Percentiles rank a stretch among this genome's conserved stretches.
phyloP scores from a whole-genome alignment of 2,329 filamentous ascomycete species.

The Fusarium sp. region DNA sequence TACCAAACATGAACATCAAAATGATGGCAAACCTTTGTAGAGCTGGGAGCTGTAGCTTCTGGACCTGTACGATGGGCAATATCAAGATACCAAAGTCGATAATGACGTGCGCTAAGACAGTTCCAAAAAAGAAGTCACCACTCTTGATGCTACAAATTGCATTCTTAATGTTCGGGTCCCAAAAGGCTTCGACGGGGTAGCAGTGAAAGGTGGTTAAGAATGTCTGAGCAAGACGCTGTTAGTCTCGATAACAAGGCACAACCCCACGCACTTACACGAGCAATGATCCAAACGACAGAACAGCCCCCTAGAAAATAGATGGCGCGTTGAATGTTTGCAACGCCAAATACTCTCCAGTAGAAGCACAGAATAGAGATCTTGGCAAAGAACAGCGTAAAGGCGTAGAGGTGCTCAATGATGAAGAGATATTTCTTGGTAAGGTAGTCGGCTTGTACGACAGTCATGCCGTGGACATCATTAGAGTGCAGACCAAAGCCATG shows the following conservation, averaged over 20 bases:
- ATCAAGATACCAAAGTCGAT: slow-evolving; percentile 48
- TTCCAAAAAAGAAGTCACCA: slow-evolving; percentile 28
- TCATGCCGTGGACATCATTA: slow-evolving; percentile 19
- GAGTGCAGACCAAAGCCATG: slow-evolving; percentile 37
- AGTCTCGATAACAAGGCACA: not conserved
- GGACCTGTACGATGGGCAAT: slow-evolving; percentile 45
- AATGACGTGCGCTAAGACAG: slow-evolving; percentile 42
- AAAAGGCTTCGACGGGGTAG: slow-evolving; percentile 31
- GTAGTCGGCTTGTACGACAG: slow-evolving; percentile 15
- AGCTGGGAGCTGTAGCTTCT: slow-evolving; percentile 42
- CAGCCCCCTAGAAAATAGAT: slow-evolving; percentile 41
- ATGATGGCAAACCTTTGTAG: slow-evolving; percentile 41
- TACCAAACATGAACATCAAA: slow-evolving; percentile 46
- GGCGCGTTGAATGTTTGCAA: slow-evolving; percentile 41
- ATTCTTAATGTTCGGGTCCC: slow-evolving; percentile 19
- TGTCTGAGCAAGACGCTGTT: not conserved
- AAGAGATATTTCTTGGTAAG: slow-evolving; percentile 35
- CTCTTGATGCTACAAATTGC: slow-evolving; percentile 44
- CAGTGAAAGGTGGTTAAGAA: slow-evolving; percentile 33
- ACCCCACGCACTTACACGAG: slow-evolving; percentile 33
- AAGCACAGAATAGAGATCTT: slow-evolving; percentile 47
- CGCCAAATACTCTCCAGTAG: slow-evolving; percentile 50
- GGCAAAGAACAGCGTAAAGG: slow-evolving; percentile 45
- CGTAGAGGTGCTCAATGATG: slow-evolving; percentile 46
- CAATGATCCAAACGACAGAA: slow-evolving; percentile 46